Percentiles rank a stretch among this genome's conserved stretches.
phyloP scores from a whole-genome alignment of 805 yeast species.

The Tetrapisispora fleetii region DNA sequence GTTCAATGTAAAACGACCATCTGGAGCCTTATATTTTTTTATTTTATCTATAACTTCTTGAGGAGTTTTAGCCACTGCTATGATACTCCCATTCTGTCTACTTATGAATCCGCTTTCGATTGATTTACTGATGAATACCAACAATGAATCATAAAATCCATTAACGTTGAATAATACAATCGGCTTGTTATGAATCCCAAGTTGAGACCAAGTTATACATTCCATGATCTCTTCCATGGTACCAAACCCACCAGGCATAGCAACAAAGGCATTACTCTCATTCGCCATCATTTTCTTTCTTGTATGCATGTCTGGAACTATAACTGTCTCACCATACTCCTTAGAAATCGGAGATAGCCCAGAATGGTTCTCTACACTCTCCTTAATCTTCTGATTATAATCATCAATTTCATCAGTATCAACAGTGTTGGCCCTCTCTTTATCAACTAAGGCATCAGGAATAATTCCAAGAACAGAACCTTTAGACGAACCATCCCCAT shows the following conservation, averaged over 20 bases:
- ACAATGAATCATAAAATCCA: constrained; percentile 69
- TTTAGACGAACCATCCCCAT: constrained; percentile 20
- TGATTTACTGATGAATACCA: constrained; percentile 51
- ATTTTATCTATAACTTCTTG: constrained; percentile 59
- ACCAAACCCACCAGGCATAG: constrained; percentile 89
- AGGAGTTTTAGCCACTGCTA: constrained; percentile 57
- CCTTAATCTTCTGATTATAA: constrained; percentile 40
- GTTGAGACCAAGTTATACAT: constrained; percentile 82
- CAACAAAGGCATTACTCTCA: constrained; percentile 79
- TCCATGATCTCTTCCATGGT: constrained; percentile 85
- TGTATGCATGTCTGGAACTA: constrained; percentile 84
- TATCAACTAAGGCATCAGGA: constrained; percentile 70
- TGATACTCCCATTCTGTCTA: constrained; percentile 52
- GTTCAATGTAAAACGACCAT: constrained; percentile 61
- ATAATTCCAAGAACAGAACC: constrained; percentile 79
- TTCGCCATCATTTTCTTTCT: constrained; percentile 79
- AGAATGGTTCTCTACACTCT: constrained; percentile 49
- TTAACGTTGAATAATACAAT: constrained; percentile 66
- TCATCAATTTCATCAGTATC: constrained; percentile 17
- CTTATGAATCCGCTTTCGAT: constrained; percentile 60
- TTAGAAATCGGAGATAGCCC: constrained; percentile 51
- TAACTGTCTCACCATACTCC: constrained; percentile 64
- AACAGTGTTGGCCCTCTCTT: constrained; percentile 39
- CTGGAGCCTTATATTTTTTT: constrained; percentile 53
- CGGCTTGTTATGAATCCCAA: constrained; percentile 78